Evolutionary conservation across 257 asterid species (phyloP).

Genomic region (Salvia miltiorrhiza): DNA sequence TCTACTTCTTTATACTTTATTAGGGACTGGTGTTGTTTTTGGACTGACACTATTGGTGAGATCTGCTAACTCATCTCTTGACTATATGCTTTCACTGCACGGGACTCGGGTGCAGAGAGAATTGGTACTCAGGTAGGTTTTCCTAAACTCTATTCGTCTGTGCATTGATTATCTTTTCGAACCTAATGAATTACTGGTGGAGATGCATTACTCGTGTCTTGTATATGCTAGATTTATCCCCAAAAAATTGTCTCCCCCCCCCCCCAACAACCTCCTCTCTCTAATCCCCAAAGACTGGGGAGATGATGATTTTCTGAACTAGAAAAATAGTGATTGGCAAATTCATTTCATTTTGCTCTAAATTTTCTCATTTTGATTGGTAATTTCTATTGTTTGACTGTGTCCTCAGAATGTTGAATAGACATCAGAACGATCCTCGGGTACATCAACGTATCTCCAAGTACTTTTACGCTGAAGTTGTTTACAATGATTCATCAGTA

Average conservation of each 20-base stretch:
- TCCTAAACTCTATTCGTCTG: not conserved
- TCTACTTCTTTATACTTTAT: not conserved
- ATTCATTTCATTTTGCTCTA: not conserved
- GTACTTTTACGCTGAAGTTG: slow-evolving; percentile 65
- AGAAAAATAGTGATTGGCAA: too few species aligned
- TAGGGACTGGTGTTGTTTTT: slow-evolving; percentile 43
- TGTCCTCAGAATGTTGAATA: slow-evolving; percentile 55
- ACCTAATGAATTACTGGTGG: not conserved
- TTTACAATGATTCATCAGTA: slow-evolving; percentile 53
- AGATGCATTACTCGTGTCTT: not conserved
- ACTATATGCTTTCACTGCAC: slow-evolving; percentile 58
- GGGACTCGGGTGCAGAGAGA: slow-evolving; percentile 76
- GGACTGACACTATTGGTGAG: slow-evolving; percentile 36
- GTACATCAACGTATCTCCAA: slow-evolving; percentile 44
- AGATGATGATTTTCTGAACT: too few species aligned
- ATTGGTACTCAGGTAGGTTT: slow-evolving; percentile 60
- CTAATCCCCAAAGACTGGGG: too few species aligned
- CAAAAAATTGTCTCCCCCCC: not conserved
- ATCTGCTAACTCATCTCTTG: slow-evolving; percentile 37
- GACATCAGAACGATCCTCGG: slow-evolving; percentile 35
- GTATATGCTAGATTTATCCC: not conserved
- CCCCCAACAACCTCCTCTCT: too few species aligned
- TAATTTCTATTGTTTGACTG: slow-evolving; percentile 6
- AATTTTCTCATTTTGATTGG: slow-evolving; percentile 10
- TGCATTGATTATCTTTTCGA: not conserved